Base-by-base conservation (phyloP, 257 asterid genomes). In the Euphrasia confusa region DNA sequence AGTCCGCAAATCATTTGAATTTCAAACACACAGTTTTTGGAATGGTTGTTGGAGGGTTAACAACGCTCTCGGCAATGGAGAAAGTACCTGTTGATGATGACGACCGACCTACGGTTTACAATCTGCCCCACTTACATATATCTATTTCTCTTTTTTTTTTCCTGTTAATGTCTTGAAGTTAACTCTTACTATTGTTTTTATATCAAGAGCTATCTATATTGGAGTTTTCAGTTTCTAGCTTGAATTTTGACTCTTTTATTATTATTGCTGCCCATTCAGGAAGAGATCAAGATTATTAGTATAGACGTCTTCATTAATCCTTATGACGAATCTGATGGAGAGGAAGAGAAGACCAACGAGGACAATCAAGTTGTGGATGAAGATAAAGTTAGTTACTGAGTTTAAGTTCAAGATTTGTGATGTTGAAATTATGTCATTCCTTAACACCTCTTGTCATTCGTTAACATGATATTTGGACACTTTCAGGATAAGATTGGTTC, bases 21-120 rank as follows among this genome's bases (percentile, higher is more conserved):
- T 89, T 76, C 81, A 89, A 93, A 71, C 99, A 93, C 73, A 82
- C 99, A 0, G 97, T 89, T 69, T 89, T 93, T 57, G 97, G 99
- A 62, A 77, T 81, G 94, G 94, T 89, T 44, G 96, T 93, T 32
- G 96, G 97, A 70, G 97, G 97, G 24, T 73, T 89, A 87, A 74
- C 95, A 21, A 82, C 99, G 17, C 92, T 89, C 69, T 82, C 97
- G 5, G 75, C 80, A 11, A 71, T 89, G 97, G 99, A 93, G 80
- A 89, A 85, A 71, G 94, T 87, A 71, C 89, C 90, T 47, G 86
- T 85, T 53, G 97, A 93, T 76, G 97, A 89, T 13, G 79, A 85
- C 45, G 99, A 89, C 75, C 81, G 85, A 15, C 97, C 97, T 54
- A 62, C 79, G 95, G 99, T 93, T 67, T 64, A 94, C 77, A 64